Percentiles rank a stretch among this genome's conserved stretches.
Evolutionary conservation across 805 yeast genomes (phyloP).

Genomic region (Kodamaea kaohsiungensis): DNA sequence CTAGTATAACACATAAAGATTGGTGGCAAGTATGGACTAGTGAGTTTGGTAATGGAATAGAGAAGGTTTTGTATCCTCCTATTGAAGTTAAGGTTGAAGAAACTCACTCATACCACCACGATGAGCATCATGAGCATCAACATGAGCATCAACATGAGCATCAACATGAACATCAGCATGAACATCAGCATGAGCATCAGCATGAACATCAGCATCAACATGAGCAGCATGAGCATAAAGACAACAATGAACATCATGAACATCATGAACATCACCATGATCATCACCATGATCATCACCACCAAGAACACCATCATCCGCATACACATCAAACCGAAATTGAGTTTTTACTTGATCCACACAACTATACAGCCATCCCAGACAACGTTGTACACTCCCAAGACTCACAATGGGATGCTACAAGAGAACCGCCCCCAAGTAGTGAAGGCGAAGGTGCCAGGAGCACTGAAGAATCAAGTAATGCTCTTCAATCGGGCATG

Average conservation of each 20-base stretch:
- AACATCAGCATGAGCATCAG: not conserved
- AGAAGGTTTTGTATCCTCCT: slow-evolving; percentile 16
- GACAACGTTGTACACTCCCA: slow-evolving; percentile 11
- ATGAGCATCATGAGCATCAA: slow-evolving; percentile 1
- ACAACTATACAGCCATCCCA: slow-evolving; percentile 26
- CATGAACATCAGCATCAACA: not conserved
- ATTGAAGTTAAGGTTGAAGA: not conserved
- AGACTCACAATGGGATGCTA: slow-evolving; percentile 46
- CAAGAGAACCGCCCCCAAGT: slow-evolving; percentile 43
- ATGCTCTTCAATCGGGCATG: slow-evolving; percentile 13
- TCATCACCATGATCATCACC: not conserved
- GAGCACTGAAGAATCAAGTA: not conserved
- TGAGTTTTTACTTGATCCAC: slow-evolving; percentile 31
- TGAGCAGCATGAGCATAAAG: not conserved
- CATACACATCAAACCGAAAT: slow-evolving; percentile 14
- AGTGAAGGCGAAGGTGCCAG: not conserved
- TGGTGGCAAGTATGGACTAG: slow-evolving; percentile 45
- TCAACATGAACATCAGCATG: slow-evolving; percentile 1
- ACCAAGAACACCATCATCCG: not conserved
- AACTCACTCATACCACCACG: not conserved
- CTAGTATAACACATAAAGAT: slow-evolving; percentile 18
- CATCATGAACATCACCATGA: slow-evolving; percentile 1
- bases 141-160: slow-evolving; percentile 1
- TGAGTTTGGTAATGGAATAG: slow-evolving; percentile 28
- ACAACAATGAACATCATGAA: not conserved